Evolutionary conservation across 495 filamentous ascomycete genomes (phyloP), one percentile per base, ranked within the genome.

Genomic region (Hypoxylon rickii): DNA sequence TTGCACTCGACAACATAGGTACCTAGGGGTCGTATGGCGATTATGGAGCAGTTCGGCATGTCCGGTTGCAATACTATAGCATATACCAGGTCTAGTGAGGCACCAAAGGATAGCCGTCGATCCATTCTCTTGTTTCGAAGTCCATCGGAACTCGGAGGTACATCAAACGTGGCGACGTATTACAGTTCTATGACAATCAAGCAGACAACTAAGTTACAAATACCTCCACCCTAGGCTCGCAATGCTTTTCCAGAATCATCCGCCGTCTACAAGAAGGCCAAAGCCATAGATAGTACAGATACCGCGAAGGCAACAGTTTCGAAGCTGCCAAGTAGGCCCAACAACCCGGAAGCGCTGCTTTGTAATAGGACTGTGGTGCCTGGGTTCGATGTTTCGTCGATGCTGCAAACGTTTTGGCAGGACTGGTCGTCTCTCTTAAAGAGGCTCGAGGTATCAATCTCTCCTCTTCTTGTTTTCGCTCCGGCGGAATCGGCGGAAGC

Each of bases 361-460:
- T 73, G 68, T 47, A 73, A 69, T 13, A 82, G 44, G 41, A 79
- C 76, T n/a, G 75, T 68, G 39, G 63, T 69, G 7, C 79, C 79
- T 1, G 58, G 61, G 32, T 65, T 63, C 13, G 69, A 50, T 20
- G 76, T 70, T 49, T 75, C 68, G 55, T 82, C 79, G 22, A 82
- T 69, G 52, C 78, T 78, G 51, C 79, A 82, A 0, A 81, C 71
- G n/a, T 64, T 63, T 19, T 62, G 29, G 55, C 77, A 82, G 1
- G 49, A 51, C 8, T 55, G 66, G 0, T 58, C 53, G 16, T 58
- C 58, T 46, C 63, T 51, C 44, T 64, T 61, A 55, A 51, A 51
- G 38, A 40, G 13, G 56, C n/a, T 3, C 3, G 4, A 17, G 29
- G 26, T 42, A 34, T 20, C 41, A 61, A 5, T 29, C 29, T 21